Base-by-base conservation (phyloP, 257 asterid genomes). In the Solanum corneliomulleri region DNA sequence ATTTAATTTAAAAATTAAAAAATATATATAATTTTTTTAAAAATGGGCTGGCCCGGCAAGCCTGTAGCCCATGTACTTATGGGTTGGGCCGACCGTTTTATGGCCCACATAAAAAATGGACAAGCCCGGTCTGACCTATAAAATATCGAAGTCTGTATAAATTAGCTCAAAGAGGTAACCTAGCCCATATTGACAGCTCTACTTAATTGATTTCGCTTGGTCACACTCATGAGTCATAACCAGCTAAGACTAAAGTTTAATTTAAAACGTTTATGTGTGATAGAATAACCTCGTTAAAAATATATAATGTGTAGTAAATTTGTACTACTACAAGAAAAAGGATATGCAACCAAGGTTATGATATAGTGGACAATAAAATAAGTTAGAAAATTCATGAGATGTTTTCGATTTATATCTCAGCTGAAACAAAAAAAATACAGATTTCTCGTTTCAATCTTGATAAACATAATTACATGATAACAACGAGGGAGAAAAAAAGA, bases 161-260 rank as follows among this genome's bases (percentile, higher is more conserved):
- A 33, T 0, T 33, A 33, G 1, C 1, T 5, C 35, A 0, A 33
- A 33, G 35, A 1, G 35, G 4, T 33, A 1, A 1, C 0, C 35
- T 33, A 33, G 5, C 35, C 35, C 35, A 33, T 33, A 33, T 33
- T 33, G 5, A 33, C 1, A 33, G 5, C 35, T 33, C 35, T 33
- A 4, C 68, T 1, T 58, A 58, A 5, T 58, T 58, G 27, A 5
- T 58, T 58, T 58, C 12, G 0, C 12, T 20, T 21, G 27, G 27
- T 58, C 27, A 1, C n/a, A 18, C 23, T 52, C 62, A 58, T 2
- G 2, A 18, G n/a, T 52, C 62, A 58, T 5, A 2, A 58, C 12
- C 68, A 58, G 13, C 2, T 58, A 58, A 8, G 13, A 20, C 5
- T 58, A 21, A 58, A 58, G 13, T 58, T 58, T 58, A 12, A 58